Base-by-base conservation (phyloP, 495 filamentous ascomycete species). In the Aspergillus avenaceus region DNA sequence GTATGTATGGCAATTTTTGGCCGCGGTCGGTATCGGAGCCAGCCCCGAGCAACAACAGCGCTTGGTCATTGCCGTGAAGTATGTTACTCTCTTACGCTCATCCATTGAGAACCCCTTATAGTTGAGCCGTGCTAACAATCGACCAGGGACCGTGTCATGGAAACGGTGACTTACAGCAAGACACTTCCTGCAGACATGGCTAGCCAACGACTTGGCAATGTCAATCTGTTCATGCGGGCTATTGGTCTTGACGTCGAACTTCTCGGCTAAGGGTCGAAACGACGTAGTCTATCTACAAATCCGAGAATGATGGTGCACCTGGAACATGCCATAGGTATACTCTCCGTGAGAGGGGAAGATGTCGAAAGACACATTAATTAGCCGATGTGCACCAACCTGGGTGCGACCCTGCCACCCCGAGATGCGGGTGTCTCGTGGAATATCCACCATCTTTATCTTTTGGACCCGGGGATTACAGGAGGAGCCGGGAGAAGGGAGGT, bases 1-100 rank as follows among this genome's bases (percentile, higher is more conserved):
- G 57, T 95, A 97, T 59, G 91, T 97, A 13, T 98, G 93, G 93
- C 91, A 97, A 66, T 96, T 97, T 68, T 77, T 98, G 52, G 93
- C 93, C 14, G 90, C 91, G 8, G 85, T 95, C 52, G 93, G 93
- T 36, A 90, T 95, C 53, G 91, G 90, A 27, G 91, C 93, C 28
- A 90, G 81, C 65, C 89, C 88, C 7, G 87, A 92, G 48, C 93
- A 97, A 67, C 95, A 98, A 69, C 90, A 95, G 67, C 78, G 90
- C 38, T 74, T 98, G 40, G 93, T 98, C 3, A 81, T 96, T 62
- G 91, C 90, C 42, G 95, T 98, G 42, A 98, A 97, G 84, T 84
- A 60, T 74, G 81, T 75, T 5, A 25, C 19, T 34, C 37, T 11
- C n/a, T 1, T 14, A 16, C 24, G 13, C 42, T 28, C 8, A 37